Percentiles rank a stretch among this genome's conserved stretches.
Conservation (phyloP, 257 asterid species). For the Coffea canephora region DNA sequence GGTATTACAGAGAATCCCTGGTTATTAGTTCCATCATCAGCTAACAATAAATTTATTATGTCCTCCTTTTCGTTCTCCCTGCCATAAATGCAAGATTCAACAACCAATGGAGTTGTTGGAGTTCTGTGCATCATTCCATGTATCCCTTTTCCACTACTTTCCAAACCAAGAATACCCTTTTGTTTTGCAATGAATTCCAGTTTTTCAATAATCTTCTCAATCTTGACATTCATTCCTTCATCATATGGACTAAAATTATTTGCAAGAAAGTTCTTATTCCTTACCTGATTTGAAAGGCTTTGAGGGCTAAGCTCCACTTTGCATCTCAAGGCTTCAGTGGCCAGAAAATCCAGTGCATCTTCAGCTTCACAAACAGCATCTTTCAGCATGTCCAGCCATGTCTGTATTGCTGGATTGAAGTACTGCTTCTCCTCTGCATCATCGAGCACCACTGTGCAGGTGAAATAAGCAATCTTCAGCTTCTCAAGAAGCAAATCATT, state of each 20-base stretch:
- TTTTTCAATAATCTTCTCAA: slow-evolving; percentile 36
- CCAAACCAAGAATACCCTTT: slow-evolving; percentile 41
- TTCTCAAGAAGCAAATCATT: slow-evolving; percentile 38
- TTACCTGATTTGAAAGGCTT: slow-evolving; percentile 31
- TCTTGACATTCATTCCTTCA: slow-evolving; percentile 24
- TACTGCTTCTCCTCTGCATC: slow-evolving; percentile 57
- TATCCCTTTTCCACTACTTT: slow-evolving; percentile 25
- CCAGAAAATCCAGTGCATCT: slow-evolving; percentile 43
- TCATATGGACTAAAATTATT: background rate
- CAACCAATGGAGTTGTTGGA: slow-evolving; percentile 40
- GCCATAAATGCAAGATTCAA: slow-evolving; percentile 40
- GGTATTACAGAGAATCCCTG: slow-evolving; percentile 24
- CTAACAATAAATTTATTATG: slow-evolving; percentile 24
- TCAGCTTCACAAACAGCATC: slow-evolving; percentile 50
- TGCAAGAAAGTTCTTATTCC: slow-evolving; percentile 22
- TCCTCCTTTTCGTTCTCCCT: slow-evolving; percentile 42
- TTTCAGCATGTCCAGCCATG: slow-evolving; percentile 47
- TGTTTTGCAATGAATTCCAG: slow-evolving; percentile 48
- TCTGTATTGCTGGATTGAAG: slow-evolving; percentile 40
- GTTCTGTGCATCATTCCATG: slow-evolving; percentile 15
- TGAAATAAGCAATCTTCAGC: slow-evolving; percentile 48
- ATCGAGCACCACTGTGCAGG: slow-evolving; percentile 43
- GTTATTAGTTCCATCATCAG: slow-evolving; percentile 19
- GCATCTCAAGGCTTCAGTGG: slow-evolving; percentile 46
- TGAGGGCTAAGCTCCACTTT: slow-evolving; percentile 19